phyloP scores from a whole-genome alignment of 2,329 filamentous ascomycete species.

The Colletotrichum endophyticum region DNA sequence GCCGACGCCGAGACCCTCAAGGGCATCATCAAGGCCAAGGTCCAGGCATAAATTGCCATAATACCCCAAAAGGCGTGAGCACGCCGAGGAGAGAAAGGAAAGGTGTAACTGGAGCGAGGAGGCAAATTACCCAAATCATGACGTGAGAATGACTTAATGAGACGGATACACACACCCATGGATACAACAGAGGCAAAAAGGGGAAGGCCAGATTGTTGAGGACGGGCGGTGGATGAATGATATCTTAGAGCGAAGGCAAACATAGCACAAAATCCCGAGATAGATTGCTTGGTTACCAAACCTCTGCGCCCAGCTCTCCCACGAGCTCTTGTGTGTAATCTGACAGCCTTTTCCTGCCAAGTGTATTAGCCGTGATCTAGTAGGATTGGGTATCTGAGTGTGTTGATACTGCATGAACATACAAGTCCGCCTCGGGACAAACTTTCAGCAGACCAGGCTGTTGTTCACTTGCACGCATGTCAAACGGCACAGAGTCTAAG shows the following conservation, averaged over 20 bases:
- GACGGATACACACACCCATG: neutral
- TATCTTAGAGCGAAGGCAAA: neutral
- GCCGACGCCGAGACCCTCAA: conserved; percentile 95
- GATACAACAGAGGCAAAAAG: neutral
- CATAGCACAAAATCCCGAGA: neutral
- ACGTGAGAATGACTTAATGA: conserved; percentile 23
- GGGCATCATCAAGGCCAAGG: conserved; percentile 88
- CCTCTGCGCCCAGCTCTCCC: neutral
- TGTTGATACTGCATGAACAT: neutral
- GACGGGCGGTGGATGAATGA: neutral
- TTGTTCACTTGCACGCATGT: neutral
- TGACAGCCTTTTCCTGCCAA: neutral
- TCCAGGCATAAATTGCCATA: conserved; percentile 49
- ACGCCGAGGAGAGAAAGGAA: neutral
- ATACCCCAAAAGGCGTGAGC: neutral
- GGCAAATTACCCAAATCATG: conserved; percentile 14
- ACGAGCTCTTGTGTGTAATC: neutral
- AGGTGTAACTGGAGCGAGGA: neutral
- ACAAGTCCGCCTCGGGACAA: too few relatives aligned
- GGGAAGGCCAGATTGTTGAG: neutral
- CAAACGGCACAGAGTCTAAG: neutral
- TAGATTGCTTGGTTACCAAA: neutral
- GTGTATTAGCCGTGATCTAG: neutral
- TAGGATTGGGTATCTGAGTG: neutral
- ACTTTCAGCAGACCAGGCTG: too few relatives aligned